Conservation (phyloP, 306 rosid genomes). For the Medicago ruthenica region DNA sequence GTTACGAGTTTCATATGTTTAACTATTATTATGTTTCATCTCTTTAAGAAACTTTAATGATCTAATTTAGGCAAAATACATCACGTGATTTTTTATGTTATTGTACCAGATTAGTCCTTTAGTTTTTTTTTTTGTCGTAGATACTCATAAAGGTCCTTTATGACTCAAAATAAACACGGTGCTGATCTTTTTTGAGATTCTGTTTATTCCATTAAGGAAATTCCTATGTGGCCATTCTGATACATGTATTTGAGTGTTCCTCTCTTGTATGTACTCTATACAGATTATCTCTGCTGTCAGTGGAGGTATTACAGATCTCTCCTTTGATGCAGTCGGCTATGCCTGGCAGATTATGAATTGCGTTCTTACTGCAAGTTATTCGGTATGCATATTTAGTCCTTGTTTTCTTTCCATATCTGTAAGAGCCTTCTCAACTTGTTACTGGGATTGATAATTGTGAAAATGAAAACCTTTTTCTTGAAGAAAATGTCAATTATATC, state of each 20-base stretch:
- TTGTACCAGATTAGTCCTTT: too few species aligned
- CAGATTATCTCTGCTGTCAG: slow-evolving; percentile 87
- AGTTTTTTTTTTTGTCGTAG: too few species aligned
- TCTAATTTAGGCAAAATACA: too few species aligned
- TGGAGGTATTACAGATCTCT: slow-evolving; percentile 84
- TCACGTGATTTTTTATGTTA: too few species aligned
- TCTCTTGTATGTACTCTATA: slow-evolving; percentile 27
- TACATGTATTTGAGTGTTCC: slow-evolving; percentile 27
- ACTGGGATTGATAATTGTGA: slow-evolving; percentile 15
- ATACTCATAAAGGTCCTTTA: too few species aligned
- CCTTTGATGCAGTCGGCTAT: slow-evolving; percentile 78
- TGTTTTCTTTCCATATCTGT: slow-evolving; percentile 11
- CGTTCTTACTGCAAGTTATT: slow-evolving; percentile 80
- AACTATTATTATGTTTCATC: too few species aligned
- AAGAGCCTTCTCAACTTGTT: slow-evolving; percentile 12
- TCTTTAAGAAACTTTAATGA: too few species aligned
- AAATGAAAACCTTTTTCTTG: slow-evolving; percentile 1
- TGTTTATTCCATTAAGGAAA: too few species aligned
- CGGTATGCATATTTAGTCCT: slow-evolving; percentile 56
- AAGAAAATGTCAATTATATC: slow-evolving; percentile 21
- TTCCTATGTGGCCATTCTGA: not conserved
- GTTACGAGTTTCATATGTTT: too few species aligned
- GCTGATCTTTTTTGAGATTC: too few species aligned
- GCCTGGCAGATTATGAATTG: slow-evolving; percentile 84
- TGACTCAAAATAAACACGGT: too few species aligned